Conservation (phyloP, 225 moss, liverwort and hornwort species). For the Neckera pumila region DNA sequence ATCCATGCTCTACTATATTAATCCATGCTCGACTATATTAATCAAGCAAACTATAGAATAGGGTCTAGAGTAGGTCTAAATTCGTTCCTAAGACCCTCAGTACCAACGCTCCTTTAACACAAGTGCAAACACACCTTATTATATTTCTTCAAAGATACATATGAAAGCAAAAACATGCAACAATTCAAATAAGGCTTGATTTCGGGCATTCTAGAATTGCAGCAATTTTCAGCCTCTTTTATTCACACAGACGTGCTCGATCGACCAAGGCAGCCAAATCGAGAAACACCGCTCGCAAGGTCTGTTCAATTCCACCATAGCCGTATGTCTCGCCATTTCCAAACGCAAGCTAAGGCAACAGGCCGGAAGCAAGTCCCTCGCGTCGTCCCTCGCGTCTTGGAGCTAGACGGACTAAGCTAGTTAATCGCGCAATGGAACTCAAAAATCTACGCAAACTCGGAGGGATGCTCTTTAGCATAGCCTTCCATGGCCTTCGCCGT, state of each 20-base stretch:
- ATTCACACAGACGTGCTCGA: neutral
- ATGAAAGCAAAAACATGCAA: neutral
- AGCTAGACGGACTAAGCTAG: neutral
- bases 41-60: too few relatives aligned
- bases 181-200: too few relatives aligned
- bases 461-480: conserved; percentile 1
- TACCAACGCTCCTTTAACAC: too few relatives aligned
- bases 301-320: neutral
- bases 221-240: neutral
- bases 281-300: neutral
- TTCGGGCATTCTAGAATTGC: neutral
- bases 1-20: too few relatives aligned
- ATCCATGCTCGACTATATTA: too few relatives aligned
- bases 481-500: neutral
- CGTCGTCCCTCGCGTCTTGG: neutral
- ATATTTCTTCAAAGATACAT: neutral
- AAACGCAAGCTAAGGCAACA: neutral
- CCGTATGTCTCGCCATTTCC: neutral
- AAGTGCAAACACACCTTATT: too few relatives aligned
- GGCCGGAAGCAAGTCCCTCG: neutral
- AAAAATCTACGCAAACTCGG: neutral
- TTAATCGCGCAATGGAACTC: neutral
- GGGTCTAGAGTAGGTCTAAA: too few relatives aligned
- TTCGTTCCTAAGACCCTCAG: too few relatives aligned
- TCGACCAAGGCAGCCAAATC: neutral